These are phyloP conservation scores for Alternaria rosae DNA, from an alignment of 2,329 filamentous ascomycete species.

Conservation along the genomic window DNA sequence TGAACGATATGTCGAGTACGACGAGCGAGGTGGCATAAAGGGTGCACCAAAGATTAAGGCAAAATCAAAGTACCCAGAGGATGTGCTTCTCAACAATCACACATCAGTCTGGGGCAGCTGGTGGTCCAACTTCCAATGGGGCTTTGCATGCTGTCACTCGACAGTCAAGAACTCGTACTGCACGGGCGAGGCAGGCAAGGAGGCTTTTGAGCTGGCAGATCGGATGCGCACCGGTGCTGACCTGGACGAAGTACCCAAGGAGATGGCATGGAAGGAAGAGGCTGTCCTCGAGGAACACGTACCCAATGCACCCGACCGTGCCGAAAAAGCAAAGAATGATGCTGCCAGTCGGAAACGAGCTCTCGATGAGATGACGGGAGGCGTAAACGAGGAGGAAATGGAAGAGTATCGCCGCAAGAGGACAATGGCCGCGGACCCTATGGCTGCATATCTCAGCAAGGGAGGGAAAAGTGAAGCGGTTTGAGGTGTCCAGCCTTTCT, in stretches of 20 bases:
- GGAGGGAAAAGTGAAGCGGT: slow-evolving; percentile 76
- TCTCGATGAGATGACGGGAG: slow-evolving; percentile 78
- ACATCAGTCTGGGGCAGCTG: slow-evolving; percentile 94
- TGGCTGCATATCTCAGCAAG: slow-evolving; percentile 73
- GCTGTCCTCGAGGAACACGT: slow-evolving; percentile 51
- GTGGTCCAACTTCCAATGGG: slow-evolving; percentile 97
- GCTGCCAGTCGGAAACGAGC: slow-evolving; percentile 71
- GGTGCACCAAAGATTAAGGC: slow-evolving; percentile 78
- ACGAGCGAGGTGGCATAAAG: slow-evolving; percentile 88
- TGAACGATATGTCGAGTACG: slow-evolving; percentile 92
- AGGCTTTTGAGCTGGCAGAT: slow-evolving; percentile 80
- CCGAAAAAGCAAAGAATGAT: slow-evolving; percentile 52
- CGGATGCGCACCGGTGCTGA: slow-evolving; percentile 60
- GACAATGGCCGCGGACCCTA: slow-evolving; percentile 79
- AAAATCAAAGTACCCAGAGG: slow-evolving; percentile 91
- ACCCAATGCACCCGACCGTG: slow-evolving; percentile 53
- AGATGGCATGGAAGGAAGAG: slow-evolving; percentile 54
- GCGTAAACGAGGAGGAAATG: slow-evolving; percentile 82
- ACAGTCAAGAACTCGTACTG: slow-evolving; percentile 97
- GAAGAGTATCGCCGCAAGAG: slow-evolving; percentile 83
- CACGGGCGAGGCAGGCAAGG: slow-evolving; percentile 87
- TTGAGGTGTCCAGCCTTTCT: slow-evolving; percentile 18
- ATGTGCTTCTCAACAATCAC: slow-evolving; percentile 89
- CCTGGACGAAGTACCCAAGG: slow-evolving; percentile 53
- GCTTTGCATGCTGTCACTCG: slow-evolving; percentile 94